Evolutionary conservation across 805 yeast genomes (phyloP).

Genomic region (Middelhovenomyces tepae): DNA sequence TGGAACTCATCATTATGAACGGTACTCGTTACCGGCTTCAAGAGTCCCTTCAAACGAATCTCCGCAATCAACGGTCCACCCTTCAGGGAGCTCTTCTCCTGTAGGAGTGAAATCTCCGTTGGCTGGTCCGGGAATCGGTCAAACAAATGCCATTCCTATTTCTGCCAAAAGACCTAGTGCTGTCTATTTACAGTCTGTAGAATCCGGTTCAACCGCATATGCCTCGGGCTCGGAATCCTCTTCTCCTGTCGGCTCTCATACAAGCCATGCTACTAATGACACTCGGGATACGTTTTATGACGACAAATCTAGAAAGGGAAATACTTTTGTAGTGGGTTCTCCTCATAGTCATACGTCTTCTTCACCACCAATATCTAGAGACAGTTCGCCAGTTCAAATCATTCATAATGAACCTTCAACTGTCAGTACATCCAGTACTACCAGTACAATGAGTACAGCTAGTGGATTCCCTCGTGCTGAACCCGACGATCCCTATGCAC

Average conservation of each 20-base stretch:
- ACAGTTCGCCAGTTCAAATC: too few species aligned
- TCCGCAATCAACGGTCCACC: too few species aligned
- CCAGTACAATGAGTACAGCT: too few species aligned
- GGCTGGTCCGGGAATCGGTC: too few species aligned
- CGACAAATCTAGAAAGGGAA: conserved; percentile 5
- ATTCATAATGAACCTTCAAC: too few species aligned
- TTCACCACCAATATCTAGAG: conserved; percentile 14
- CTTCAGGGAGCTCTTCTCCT: too few species aligned
- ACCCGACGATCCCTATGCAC: conserved; percentile 27
- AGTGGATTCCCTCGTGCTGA: conserved; percentile 18
- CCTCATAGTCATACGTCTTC: conserved; percentile 6
- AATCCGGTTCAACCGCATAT: conserved; percentile 9
- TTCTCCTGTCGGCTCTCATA: conserved; percentile 3
- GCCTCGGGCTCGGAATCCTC: conserved; percentile 14
- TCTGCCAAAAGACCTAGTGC: too few species aligned
- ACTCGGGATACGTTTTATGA: conserved; percentile 1
- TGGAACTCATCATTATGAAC: conserved; percentile 24
- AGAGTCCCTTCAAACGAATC: conserved; percentile 14
- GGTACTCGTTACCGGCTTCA: conserved; percentile 24
- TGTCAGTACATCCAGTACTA: too few species aligned
- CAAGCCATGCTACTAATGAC: conserved; percentile 1
- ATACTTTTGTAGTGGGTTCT: conserved; percentile 9
- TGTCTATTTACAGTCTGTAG: too few species aligned
- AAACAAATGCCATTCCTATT: too few species aligned
- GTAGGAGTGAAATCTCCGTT: too few species aligned